Evolutionary conservation across 1,139 yeast species (phyloP).

Genomic region (Candida pseudocylindracea): DNA sequence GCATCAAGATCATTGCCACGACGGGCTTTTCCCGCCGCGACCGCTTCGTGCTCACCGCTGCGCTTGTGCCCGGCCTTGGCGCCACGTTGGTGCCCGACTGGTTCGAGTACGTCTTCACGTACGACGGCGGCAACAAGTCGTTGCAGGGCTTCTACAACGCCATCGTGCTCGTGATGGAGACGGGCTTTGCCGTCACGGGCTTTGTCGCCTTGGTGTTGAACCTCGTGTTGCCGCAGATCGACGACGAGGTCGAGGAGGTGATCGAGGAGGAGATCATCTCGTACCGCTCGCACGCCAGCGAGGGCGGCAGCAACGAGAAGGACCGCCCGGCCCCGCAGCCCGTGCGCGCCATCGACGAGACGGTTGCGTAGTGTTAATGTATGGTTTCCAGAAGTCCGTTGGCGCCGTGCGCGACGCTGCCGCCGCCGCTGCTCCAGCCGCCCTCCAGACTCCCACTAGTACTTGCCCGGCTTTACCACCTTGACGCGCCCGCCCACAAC

Average conservation of each 20-base stretch:
- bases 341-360: too few species aligned
- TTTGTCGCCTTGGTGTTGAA: constrained; percentile 54
- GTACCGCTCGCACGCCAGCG: too few species aligned
- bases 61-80: constrained; percentile 62
- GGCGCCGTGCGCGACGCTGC: too few species aligned
- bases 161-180: constrained; percentile 62
- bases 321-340: too few species aligned
- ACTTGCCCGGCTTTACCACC: too few species aligned
- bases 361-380: too few species aligned
- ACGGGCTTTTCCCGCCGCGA: constrained; percentile 73
- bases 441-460: too few species aligned
- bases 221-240: constrained; percentile 47
- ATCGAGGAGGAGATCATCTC: constrained; percentile 9
- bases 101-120: constrained; percentile 60
- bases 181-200: constrained; percentile 74
- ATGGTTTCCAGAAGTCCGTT: too few species aligned
- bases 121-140: constrained; percentile 39
- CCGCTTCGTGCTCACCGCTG: constrained; percentile 59
- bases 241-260: constrained; percentile 35
- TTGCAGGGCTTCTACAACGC: constrained; percentile 61
- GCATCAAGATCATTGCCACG: constrained; percentile 56
- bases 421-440: too few species aligned
- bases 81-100: constrained; percentile 54
- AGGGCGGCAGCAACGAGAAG: too few species aligned
- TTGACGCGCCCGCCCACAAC: too few species aligned